Conservation (phyloP, 2,329 filamentous ascomycete genomes). For the Fusarium sp. region DNA sequence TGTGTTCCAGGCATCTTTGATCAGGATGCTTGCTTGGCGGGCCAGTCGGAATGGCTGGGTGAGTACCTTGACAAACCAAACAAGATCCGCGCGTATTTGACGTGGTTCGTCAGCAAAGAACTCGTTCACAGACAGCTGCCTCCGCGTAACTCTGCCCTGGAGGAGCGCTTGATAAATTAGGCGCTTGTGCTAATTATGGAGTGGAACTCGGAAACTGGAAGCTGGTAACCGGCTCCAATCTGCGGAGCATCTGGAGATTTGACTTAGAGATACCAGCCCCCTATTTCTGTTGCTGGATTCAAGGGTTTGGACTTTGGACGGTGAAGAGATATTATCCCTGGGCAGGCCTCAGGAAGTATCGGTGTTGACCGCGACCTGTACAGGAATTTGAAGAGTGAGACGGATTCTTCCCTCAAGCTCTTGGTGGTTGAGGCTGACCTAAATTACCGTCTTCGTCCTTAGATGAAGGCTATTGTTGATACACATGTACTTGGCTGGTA, state of each 20-base stretch:
- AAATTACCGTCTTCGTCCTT: constrained; percentile 2
- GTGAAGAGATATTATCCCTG: neutral
- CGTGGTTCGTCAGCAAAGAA: constrained; percentile 25
- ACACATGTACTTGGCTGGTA: constrained; percentile 27
- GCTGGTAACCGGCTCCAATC: constrained; percentile 38
- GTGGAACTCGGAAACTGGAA: constrained; percentile 42
- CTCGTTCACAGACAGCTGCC: constrained; percentile 18
- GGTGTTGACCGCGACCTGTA: neutral
- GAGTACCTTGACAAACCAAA: constrained; percentile 18
- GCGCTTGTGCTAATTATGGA: constrained; percentile 41
- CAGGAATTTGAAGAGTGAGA: constrained; percentile 17
- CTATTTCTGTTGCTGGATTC: constrained; percentile 19
- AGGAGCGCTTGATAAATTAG: constrained; percentile 38
- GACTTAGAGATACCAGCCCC: constrained; percentile 43
- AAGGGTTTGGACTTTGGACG: constrained; percentile 2
- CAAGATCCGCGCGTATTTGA: constrained; percentile 36
- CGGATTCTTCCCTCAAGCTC: neutral
- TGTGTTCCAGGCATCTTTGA: constrained; percentile 10
- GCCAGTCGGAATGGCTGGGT: constrained; percentile 42
- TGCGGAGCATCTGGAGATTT: constrained; percentile 46
- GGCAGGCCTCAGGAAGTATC: neutral
- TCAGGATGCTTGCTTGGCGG: constrained; percentile 31
- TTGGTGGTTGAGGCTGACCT: constrained; percentile 35
- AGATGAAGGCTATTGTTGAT: constrained; percentile 5
- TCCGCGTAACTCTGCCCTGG: constrained; percentile 33